A percentile compares a stretch with the other conserved stretches of the same genome.
These are phyloP conservation scores for Keithomyces neogunnii DNA, from an alignment of 2,329 filamentous ascomycete species.

Conservation along the genomic window DNA sequence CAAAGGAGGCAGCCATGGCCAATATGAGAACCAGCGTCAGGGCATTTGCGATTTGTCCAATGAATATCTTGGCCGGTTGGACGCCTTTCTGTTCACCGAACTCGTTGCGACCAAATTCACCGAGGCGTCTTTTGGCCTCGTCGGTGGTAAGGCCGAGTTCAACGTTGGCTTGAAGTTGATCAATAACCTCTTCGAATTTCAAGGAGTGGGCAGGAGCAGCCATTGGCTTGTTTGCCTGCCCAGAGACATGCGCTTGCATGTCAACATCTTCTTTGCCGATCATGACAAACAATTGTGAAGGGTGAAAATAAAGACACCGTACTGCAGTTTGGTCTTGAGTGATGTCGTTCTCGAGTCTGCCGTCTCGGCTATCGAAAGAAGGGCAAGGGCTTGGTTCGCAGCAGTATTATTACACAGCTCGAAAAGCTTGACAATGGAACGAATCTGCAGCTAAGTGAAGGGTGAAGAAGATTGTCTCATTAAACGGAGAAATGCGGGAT, in stretches of 20 bases:
- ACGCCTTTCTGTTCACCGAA: constrained; percentile 53
- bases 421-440: no score
- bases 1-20: constrained; percentile 49
- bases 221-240: constrained; percentile 41
- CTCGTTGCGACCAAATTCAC: constrained; percentile 53
- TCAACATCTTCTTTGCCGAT: constrained; percentile 15
- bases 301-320: no score
- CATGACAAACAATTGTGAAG: constrained; percentile 10
- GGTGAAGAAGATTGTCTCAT: not conserved
- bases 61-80: constrained; percentile 52
- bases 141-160: constrained; percentile 47
- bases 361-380: not conserved
- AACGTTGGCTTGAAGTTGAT: constrained; percentile 46
- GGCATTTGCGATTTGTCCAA: constrained; percentile 59
- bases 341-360: not conserved
- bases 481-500: not conserved
- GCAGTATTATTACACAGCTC: no score
- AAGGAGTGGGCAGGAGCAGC: constrained; percentile 56
- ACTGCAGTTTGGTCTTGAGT: not conserved
- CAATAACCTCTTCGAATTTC: constrained; percentile 38
- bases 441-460: not conserved
- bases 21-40: constrained; percentile 56
- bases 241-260: constrained; percentile 21
- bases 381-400: not conserved
- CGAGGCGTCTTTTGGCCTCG: constrained; percentile 46